phyloP scores from a whole-genome alignment of 2,329 filamentous ascomycete genomes.

The Fusarium phyllophilum region DNA sequence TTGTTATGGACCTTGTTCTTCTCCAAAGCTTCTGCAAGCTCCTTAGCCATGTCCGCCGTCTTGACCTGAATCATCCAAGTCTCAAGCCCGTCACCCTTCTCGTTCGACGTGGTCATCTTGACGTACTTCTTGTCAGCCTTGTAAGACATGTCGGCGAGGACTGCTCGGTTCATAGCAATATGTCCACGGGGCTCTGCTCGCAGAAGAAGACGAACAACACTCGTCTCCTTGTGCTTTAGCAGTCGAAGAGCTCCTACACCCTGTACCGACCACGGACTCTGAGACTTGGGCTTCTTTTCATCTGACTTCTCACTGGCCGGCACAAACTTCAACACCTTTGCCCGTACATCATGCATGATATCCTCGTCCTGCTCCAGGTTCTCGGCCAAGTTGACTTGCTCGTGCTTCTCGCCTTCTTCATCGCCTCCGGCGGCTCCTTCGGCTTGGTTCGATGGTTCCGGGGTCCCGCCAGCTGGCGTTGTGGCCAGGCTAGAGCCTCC shows the following conservation, averaged over 20 bases:
- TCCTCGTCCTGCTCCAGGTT: constrained; percentile 78
- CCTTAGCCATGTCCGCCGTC: constrained; percentile 66
- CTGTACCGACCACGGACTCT: constrained; percentile 72
- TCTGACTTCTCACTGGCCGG: constrained; percentile 59
- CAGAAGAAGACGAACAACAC: constrained; percentile 73
- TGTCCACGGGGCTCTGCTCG: constrained; percentile 80
- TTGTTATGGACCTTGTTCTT: constrained; percentile 67
- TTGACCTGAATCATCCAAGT: constrained; percentile 79
- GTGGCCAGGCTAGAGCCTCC: constrained; percentile 70
- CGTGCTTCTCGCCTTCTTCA: constrained; percentile 69
- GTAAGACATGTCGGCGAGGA: constrained; percentile 72
- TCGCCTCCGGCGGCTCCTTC: constrained; percentile 53
- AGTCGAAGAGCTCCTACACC: constrained; percentile 78
- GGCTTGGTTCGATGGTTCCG: constrained; percentile 62
- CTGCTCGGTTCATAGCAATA: constrained; percentile 75
- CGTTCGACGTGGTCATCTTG: constrained; percentile 66
- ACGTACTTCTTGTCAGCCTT: constrained; percentile 69
- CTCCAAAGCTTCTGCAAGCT: constrained; percentile 63
- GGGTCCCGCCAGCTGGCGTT: constrained; percentile 67
- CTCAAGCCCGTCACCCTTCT: constrained; percentile 68
- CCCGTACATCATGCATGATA: constrained; percentile 74
- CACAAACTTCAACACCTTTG: constrained; percentile 73
- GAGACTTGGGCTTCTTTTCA: constrained; percentile 57
- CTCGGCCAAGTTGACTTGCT: constrained; percentile 76
- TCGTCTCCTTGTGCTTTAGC: constrained; percentile 77